Conservation (phyloP, 2,329 filamentous ascomycete species). For the Raffaelea arxii region DNA sequence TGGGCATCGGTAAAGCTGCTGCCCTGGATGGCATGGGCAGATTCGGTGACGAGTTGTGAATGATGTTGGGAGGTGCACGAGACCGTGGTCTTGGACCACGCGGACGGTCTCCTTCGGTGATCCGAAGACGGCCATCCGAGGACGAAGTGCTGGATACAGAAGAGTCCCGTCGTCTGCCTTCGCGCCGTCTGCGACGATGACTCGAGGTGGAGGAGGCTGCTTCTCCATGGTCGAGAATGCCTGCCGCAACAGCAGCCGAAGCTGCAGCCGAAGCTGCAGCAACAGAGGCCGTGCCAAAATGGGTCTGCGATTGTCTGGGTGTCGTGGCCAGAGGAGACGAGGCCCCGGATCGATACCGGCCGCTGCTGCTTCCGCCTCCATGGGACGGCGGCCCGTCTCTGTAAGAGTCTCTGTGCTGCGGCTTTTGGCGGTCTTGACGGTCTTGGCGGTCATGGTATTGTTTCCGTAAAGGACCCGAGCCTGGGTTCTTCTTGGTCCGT, state of each 20-base stretch:
- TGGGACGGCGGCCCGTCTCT: too few species aligned
- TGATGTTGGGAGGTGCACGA: constrained; percentile 19
- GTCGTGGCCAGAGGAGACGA: too few species aligned
- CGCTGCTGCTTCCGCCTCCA: too few species aligned
- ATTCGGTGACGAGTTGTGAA: constrained; percentile 8
- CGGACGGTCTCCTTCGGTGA: constrained; percentile 8
- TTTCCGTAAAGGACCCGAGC: constrained; percentile 9
- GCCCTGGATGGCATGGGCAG: constrained; percentile 1
- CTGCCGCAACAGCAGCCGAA: too few species aligned
- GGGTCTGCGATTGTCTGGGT: too few species aligned
- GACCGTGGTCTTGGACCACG: constrained; percentile 15
- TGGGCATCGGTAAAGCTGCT: constrained; percentile 3
- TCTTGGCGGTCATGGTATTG: constrained; percentile 9
- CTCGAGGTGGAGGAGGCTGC: too few species aligned
- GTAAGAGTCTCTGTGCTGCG: too few species aligned
- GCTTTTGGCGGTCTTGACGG: background rate
- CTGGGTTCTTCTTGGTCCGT: constrained; percentile 17
- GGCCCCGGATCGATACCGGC: too few species aligned
- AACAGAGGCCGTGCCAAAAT: too few species aligned
- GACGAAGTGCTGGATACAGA: constrained; percentile 21
- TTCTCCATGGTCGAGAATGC: too few species aligned
- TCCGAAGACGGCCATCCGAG: constrained; percentile 13
- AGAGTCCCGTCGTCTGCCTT: constrained; percentile 17
- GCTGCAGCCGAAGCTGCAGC: too few species aligned
- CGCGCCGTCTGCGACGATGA: constrained; percentile 10